phyloP scores from a whole-genome alignment of 73 alveolate species.

The Symbiodinium natans region DNA sequence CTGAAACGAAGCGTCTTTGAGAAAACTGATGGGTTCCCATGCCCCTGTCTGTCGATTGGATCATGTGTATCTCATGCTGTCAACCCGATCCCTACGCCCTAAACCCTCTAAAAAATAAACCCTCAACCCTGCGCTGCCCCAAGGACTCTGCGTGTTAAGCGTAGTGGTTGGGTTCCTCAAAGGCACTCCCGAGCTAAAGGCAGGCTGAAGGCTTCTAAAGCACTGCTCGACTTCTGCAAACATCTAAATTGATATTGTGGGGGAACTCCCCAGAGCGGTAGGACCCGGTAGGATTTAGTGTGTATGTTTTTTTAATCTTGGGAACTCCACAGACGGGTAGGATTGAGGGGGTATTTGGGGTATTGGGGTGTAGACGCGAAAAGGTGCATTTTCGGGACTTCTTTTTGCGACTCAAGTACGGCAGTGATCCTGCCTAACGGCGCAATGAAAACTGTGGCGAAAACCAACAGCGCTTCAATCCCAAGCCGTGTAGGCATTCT shows the following conservation, averaged over 20 bases:
- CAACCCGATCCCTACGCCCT: constrained; percentile 3
- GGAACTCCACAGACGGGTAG: neutral
- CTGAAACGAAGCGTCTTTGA: neutral
- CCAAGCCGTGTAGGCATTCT: too few species aligned
- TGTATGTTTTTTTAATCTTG: neutral
- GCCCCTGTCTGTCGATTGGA: neutral
- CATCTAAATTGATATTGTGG: neutral
- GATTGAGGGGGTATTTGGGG: neutral
- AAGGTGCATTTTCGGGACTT: neutral
- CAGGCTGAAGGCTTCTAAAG: neutral
- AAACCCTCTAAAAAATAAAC: neutral
- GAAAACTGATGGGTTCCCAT: neutral
- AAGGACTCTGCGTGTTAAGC: neutral
- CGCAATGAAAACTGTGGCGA: neutral
- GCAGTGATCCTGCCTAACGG: neutral
- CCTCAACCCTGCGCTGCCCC: neutral
- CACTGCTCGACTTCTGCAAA: neutral
- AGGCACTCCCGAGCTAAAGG: neutral
- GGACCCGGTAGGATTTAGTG: neutral
- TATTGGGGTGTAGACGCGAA: neutral
- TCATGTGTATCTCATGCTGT: neutral
- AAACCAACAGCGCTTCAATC: neutral
- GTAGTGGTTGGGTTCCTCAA: neutral
- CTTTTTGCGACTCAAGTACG: neutral
- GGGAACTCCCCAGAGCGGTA: neutral